Evolutionary conservation across 352 stramenopile genomes (phyloP), one percentile per base, ranked within the genome.

Genomic region (Phytophthora podocarpi): DNA sequence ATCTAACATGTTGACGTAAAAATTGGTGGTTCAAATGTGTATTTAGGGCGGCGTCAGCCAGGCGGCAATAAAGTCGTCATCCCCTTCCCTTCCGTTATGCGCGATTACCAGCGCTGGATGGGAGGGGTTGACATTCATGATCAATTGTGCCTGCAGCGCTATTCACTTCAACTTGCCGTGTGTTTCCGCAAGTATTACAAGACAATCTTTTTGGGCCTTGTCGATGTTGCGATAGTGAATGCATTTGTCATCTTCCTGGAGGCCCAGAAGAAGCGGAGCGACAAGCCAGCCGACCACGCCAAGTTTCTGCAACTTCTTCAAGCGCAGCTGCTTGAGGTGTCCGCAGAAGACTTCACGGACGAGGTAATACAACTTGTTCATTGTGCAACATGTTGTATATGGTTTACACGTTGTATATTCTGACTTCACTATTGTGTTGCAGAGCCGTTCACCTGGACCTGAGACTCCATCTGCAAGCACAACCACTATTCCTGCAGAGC

Each of bases 141-240:
- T n/a, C 56, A 67, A 21, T 16, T 72, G 12, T 50, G 54, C 0
- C 31, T 70, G 7, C 52, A 70, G 16, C n/a, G 39, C 3, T 64
- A 70, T 34, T 64, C 59, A 28, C 35, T 67, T 8, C 65, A 70
- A 37, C 39, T 57, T 1, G 36, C 37, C 12, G 30, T 32, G 35
- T 2, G 35, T 0, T 51, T 64, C 8, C 4, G 21, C 3, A 70
- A 65, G 23, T 74, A 67, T 37, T 61, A 67, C 50, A 70, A 70
- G 16, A 55, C 30, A 1, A 23, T 74, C 12, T 67, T 74, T 26
- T 27, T 74, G 16, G 59, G 50, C 0, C n/a, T 67, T 13, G 31
- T 70, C 0, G 66, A 70, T 28, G 64, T 70, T 36, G 48, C 59
- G 15, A 39, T 64, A 1, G 36, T 64, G 0, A 70, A 74, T 34